These are phyloP conservation scores for Clathrus columnatus DNA, from an alignment of 768 basidiomycete genomes.

Conservation along the genomic window DNA sequence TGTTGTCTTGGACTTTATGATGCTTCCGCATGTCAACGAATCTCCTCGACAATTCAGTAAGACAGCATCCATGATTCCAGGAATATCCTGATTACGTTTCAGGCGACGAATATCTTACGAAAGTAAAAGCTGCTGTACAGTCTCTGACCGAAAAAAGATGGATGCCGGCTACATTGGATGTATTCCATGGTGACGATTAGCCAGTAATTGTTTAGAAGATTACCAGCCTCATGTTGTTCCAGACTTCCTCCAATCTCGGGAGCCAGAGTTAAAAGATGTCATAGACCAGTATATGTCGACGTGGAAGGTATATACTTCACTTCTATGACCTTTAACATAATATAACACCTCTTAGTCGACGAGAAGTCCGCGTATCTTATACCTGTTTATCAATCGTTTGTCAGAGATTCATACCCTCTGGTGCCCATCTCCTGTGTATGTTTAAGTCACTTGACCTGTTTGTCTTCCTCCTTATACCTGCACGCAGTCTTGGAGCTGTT, in stretches of 20 bases:
- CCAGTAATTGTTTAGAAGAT: background rate
- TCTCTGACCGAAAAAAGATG: slow-evolving; percentile 4
- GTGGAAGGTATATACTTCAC: background rate
- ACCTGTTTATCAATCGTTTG: slow-evolving; percentile 5
- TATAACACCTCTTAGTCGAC: background rate
- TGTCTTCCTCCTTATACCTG: background rate
- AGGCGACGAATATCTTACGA: background rate
- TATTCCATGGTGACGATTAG: background rate
- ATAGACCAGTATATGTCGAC: slow-evolving; percentile 1
- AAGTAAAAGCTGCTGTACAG: background rate
- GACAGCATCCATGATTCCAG: background rate
- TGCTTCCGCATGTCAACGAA: background rate
- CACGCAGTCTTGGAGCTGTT: slow-evolving; percentile 3
- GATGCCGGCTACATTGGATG: slow-evolving; percentile 7
- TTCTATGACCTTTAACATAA: background rate
- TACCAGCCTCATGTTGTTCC: background rate
- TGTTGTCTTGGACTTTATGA: slow-evolving; percentile 3
- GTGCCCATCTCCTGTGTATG: slow-evolving; percentile 10
- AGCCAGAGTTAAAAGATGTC: background rate
- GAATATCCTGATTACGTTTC: background rate
- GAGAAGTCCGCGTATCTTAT: slow-evolving; percentile 2
- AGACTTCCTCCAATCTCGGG: background rate
- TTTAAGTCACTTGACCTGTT: background rate
- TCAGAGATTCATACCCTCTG: slow-evolving; percentile 10
- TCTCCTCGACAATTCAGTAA: background rate